These are phyloP conservation scores for Paramecium primaurelia DNA, from an alignment of 73 alveolate genomes.

Conservation along the genomic window DNA sequence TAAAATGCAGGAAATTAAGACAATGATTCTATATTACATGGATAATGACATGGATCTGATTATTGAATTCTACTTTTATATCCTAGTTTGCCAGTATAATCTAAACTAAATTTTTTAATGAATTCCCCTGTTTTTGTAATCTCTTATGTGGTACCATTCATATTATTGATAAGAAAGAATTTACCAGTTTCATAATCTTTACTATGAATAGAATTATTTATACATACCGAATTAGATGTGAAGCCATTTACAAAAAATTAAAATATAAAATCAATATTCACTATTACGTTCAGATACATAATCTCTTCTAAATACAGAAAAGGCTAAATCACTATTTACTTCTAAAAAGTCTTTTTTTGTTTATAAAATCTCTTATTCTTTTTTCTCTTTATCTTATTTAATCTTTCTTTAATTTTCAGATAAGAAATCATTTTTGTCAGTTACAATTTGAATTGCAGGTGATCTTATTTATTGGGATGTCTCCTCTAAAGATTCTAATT, in stretches of 20 bases:
- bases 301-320: slow-evolving; percentile 19
- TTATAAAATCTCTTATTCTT: slow-evolving; percentile 43
- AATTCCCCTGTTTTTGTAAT: slow-evolving; percentile 51
- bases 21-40: background rate
- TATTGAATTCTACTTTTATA: slow-evolving; percentile 31
- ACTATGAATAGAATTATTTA: background rate
- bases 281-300: slow-evolving; percentile 29
- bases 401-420: slow-evolving; percentile 56
- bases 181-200: slow-evolving; percentile 51
- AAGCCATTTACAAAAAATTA: background rate
- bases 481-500: background rate
- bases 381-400: slow-evolving; percentile 51
- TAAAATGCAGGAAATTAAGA: background rate
- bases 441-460: slow-evolving; percentile 36
- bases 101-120: slow-evolving; percentile 43
- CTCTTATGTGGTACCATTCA: slow-evolving; percentile 30
- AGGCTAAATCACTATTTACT: slow-evolving; percentile 58
- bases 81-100: slow-evolving; percentile 17
- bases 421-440: slow-evolving; percentile 60
- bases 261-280: slow-evolving; percentile 22
- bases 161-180: slow-evolving; percentile 10
- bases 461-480: background rate
- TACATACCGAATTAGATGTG: background rate
- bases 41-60: slow-evolving; percentile 15
- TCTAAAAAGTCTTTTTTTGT: slow-evolving; percentile 56